Evolutionary conservation across 108 stramenopile species (phyloP).

Genomic region (Nitzschia inconspicua): DNA sequence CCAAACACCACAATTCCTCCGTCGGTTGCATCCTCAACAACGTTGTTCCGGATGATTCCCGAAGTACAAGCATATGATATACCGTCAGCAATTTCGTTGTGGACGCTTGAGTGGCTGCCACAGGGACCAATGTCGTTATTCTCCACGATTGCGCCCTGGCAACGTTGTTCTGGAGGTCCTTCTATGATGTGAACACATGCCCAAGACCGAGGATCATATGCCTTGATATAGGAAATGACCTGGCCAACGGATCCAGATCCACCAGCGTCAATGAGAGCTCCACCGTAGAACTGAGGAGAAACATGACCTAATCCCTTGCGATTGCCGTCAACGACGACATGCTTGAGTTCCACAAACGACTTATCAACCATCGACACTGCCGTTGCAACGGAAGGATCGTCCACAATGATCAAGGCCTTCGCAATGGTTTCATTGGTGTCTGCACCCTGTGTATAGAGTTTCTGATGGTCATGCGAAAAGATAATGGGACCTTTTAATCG

Average conservation of each 20-base stretch:
- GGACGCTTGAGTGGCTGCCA: too few relatives aligned
- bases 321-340: slow-evolving; percentile 1
- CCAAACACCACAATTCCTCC: not conserved
- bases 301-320: not conserved
- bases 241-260: not conserved
- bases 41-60: not conserved
- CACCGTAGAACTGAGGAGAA: too few relatives aligned
- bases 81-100: not conserved
- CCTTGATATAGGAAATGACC: not conserved
- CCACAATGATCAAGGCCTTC: not conserved
- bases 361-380: not conserved
- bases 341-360: not conserved
- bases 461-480: not conserved
- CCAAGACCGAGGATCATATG: not conserved
- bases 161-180: not conserved
- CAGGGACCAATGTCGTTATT: not conserved
- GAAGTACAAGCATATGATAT: not conserved
- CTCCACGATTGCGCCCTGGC: not conserved
- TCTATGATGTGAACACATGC: not conserved
- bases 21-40: not conserved
- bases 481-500: not conserved
- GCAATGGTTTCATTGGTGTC: not conserved
- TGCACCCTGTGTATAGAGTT: not conserved
- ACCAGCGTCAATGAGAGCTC: too few relatives aligned
- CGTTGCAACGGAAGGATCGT: not conserved